Conservation (phyloP, 2,329 filamentous ascomycete species). For the Fusarium abutilonis region DNA sequence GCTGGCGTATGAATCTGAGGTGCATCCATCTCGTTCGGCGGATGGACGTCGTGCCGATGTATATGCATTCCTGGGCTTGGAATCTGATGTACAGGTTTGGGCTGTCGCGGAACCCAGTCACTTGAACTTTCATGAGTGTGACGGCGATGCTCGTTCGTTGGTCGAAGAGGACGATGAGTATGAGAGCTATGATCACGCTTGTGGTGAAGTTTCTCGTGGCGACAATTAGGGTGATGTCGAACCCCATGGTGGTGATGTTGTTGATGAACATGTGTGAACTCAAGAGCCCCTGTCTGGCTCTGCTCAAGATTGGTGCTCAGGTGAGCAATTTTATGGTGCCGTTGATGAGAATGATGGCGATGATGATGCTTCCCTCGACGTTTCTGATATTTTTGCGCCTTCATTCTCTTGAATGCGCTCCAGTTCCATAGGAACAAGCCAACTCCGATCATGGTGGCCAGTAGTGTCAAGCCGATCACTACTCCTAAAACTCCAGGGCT, state of each 20-base stretch:
- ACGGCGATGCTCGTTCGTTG: neutral
- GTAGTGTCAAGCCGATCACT: conserved; percentile 19
- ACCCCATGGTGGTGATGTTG: neutral
- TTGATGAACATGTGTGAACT: neutral
- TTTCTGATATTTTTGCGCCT: neutral
- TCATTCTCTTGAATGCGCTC: conserved; percentile 3
- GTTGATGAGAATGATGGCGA: neutral
- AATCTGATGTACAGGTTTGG: conserved; percentile 5
- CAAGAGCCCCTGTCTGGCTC: neutral
- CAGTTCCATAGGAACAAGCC: conserved; percentile 26
- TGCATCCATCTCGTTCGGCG: conserved; percentile 41
- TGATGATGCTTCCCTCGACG: neutral
- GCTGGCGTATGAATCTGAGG: conserved; percentile 32
- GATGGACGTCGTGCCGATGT: neutral
- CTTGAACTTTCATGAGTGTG: neutral
- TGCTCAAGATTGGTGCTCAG: neutral
- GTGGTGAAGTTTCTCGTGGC: conserved; percentile 18
- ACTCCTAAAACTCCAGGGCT: conserved; percentile 18
- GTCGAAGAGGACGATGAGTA: neutral
- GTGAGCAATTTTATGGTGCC: neutral
- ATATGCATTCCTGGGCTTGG: neutral
- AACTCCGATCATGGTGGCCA: conserved; percentile 10
- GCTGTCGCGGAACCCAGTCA: conserved; percentile 6
- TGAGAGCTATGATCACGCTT: neutral
- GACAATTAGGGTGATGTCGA: conserved; percentile 3